These are phyloP conservation scores for Trametes villosa DNA, from an alignment of 768 basidiomycete species.

Conservation along the genomic window DNA sequence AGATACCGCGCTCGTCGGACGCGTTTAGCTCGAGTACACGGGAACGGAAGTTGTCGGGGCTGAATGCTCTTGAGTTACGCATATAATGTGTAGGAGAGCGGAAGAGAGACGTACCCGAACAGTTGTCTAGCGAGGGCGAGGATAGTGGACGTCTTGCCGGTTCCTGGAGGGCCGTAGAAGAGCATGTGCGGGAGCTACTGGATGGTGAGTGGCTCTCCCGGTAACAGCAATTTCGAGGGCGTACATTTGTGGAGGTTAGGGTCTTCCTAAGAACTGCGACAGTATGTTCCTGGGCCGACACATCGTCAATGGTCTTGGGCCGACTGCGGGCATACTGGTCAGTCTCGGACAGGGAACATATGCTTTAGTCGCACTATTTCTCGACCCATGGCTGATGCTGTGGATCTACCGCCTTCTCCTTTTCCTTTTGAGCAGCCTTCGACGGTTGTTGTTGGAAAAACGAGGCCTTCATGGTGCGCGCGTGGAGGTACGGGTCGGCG, in stretches of 20 bases:
- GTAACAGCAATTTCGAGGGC: background rate
- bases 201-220: background rate
- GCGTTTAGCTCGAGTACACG: constrained; percentile 97
- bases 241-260: constrained; percentile 88
- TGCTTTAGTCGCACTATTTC: constrained; percentile 75
- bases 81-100: background rate
- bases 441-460: constrained; percentile 47
- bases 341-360: background rate
- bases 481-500: background rate
- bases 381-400: constrained; percentile 94
- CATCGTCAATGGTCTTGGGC: constrained; percentile 96
- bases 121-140: constrained; percentile 91
- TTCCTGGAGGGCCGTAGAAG: constrained; percentile 99
- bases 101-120: constrained; percentile 69
- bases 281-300: constrained; percentile 97
- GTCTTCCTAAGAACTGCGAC: constrained; percentile 91
- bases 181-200: constrained; percentile 97
- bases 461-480: constrained; percentile 40
- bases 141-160: constrained; percentile 98
- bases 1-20: constrained; percentile 97
- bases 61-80: constrained; percentile 38
- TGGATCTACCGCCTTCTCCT: constrained; percentile 48
- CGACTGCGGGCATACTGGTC: constrained; percentile 55
- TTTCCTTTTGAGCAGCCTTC: constrained; percentile 15
- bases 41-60: constrained; percentile 91